Percentiles rank a stretch among this genome's conserved stretches.
These are phyloP conservation scores for Cadophora malorum DNA, from an alignment of 2,329 filamentous ascomycete genomes.

Conservation along the genomic window DNA sequence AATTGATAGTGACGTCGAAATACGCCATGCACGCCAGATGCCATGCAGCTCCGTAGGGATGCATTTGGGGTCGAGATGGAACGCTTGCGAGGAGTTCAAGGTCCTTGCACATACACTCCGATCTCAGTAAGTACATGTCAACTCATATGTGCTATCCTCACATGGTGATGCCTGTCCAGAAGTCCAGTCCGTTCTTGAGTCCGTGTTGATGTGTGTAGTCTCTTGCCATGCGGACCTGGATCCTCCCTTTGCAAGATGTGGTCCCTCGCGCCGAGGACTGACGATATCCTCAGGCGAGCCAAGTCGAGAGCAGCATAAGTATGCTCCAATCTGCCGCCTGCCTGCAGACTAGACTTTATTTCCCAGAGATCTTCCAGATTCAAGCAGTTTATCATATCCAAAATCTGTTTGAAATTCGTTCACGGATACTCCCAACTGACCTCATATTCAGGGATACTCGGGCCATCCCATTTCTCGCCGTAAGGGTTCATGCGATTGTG, in stretches of 20 bases:
- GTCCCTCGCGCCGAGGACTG: neutral
- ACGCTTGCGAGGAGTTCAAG: constrained; percentile 2
- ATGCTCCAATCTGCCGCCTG: neutral
- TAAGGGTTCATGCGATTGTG: constrained; percentile 57
- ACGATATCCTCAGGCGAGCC: neutral
- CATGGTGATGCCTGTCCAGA: neutral
- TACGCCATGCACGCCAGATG: too few species aligned
- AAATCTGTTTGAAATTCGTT: constrained; percentile 26
- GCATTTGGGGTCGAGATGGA: neutral
- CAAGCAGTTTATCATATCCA: neutral
- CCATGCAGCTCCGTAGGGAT: too few species aligned
- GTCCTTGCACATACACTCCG: neutral
- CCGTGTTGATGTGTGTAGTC: too few species aligned
- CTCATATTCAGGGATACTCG: constrained; percentile 54
- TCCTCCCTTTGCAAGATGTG: neutral
- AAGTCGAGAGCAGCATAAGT: neutral
- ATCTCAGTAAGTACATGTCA: neutral
- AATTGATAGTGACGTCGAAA: too few species aligned
- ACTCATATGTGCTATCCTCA: neutral
- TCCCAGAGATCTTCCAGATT: neutral
- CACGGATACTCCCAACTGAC: constrained; percentile 57
- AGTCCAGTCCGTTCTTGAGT: neutral
- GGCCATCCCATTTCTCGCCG: constrained; percentile 60
- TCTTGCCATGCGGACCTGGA: neutral
- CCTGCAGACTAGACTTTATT: constrained; percentile 8